phyloP scores from a whole-genome alignment of 371 early-diverging fungal species.

The Mucor sp. region DNA sequence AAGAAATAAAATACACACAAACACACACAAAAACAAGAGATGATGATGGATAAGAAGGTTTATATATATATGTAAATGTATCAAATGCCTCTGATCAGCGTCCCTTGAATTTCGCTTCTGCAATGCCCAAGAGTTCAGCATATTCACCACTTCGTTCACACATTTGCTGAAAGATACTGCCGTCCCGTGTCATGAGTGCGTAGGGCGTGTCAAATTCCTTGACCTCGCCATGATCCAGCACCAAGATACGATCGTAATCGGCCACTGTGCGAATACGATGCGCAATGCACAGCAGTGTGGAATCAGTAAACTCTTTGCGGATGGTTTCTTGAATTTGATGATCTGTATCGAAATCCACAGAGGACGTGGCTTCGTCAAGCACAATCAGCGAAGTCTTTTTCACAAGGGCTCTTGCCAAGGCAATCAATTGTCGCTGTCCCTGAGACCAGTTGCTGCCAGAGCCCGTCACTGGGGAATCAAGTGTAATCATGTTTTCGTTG shows the following conservation, averaged over 20 bases:
- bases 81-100: not conserved
- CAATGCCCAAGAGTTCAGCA: constrained; percentile 40
- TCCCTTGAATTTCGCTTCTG: constrained; percentile 22
- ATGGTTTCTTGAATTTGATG: constrained; percentile 82
- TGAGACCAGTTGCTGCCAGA: constrained; percentile 84
- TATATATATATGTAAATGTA: too few species aligned
- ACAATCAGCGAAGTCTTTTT: constrained; percentile 75
- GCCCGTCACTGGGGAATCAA: constrained; percentile 66
- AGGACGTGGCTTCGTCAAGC: constrained; percentile 88
- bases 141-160: constrained; percentile 72
- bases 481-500: constrained; percentile 44
- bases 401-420: constrained; percentile 83
- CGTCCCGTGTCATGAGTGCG: constrained; percentile 55
- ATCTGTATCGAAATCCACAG: constrained; percentile 79
- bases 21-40: too few species aligned
- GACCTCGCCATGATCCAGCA: constrained; percentile 78
- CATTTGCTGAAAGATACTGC: constrained; percentile 64
- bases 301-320: constrained; percentile 64
- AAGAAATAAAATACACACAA: not conserved
- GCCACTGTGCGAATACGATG: constrained; percentile 88
- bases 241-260: constrained; percentile 87
- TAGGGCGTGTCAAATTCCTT: constrained; percentile 78
- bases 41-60: too few species aligned
- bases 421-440: constrained; percentile 89
- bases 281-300: constrained; percentile 76